Percentiles rank a stretch among this genome's conserved stretches.
phyloP scores from a whole-genome alignment of 2,329 filamentous ascomycete genomes.

The Amphichorda felina region DNA sequence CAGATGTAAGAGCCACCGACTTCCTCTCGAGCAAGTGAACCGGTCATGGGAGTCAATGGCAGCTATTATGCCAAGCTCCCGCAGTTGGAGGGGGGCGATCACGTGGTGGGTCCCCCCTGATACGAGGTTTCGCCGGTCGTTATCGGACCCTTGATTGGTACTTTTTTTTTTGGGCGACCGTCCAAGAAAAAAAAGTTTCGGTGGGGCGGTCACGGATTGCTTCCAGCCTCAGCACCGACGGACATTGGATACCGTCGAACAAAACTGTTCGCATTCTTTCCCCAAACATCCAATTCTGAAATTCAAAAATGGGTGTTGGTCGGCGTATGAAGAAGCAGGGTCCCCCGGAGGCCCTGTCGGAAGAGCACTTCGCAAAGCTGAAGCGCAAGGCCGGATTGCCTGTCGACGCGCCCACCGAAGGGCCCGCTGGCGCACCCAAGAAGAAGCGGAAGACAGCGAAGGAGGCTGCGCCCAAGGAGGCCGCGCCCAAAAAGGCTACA shows the following conservation, averaged over 20 bases:
- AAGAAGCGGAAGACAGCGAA: constrained; percentile 31
- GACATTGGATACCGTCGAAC: no score
- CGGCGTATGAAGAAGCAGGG: constrained; percentile 96
- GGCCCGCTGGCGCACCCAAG: constrained; percentile 44
- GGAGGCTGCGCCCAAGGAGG: constrained; percentile 14
- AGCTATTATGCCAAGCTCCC: no score
- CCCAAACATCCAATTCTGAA: constrained; percentile 5
- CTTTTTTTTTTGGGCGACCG: constrained; percentile 1
- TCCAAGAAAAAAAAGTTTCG: constrained; percentile 26
- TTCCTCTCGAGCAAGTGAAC: no score
- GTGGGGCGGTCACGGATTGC: constrained; percentile 15
- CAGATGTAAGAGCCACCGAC: no score
- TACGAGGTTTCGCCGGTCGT: constrained; percentile 19
- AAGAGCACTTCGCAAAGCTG: constrained; percentile 62
- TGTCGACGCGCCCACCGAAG: constrained; percentile 44
- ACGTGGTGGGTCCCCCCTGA: constrained; percentile 11
- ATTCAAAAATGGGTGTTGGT: constrained; percentile 61
- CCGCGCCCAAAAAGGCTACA: constrained; percentile 16
- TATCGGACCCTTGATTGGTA: constrained; percentile 16
- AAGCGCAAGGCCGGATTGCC: constrained; percentile 77
- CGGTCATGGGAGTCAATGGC: no score
- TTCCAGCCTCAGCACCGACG: no score
- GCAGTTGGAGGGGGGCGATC: constrained; percentile 6
- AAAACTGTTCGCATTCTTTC: no score
- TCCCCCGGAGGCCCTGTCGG: constrained; percentile 69